These are phyloP conservation scores for Ascomycota sp. DNA, from an alignment of 2,329 filamentous ascomycete species.

Conservation along the genomic window DNA sequence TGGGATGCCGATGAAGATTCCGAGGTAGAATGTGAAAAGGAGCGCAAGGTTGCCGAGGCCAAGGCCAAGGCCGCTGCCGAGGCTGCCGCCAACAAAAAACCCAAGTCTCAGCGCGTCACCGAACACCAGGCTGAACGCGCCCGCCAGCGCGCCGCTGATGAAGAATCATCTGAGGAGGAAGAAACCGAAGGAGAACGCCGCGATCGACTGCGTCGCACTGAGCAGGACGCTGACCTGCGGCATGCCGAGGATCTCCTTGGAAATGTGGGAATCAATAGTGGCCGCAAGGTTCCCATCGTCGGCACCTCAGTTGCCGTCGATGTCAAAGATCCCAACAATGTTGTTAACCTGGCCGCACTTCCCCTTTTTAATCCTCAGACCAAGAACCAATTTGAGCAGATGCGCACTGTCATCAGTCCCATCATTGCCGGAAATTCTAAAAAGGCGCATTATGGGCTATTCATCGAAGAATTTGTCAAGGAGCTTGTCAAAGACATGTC, in stretches of 20 bases:
- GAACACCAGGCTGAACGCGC: conserved; percentile 49
- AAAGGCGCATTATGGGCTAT: conserved; percentile 78
- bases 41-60: conserved; percentile 62
- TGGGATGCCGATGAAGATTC: conserved; percentile 97
- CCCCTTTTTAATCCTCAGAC: conserved; percentile 76
- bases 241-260: conserved; percentile 87
- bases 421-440: conserved; percentile 55
- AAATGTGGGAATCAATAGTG: conserved; percentile 43
- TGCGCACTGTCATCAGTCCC: conserved; percentile 62
- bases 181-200: conserved; percentile 56
- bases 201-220: conserved; percentile 53
- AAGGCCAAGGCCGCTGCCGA: conserved; percentile 82
- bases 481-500: conserved; percentile 70
- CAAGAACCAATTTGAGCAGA: conserved; percentile 64
- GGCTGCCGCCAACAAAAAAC: conserved; percentile 78
- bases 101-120: conserved; percentile 67
- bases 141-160: conserved; percentile 27
- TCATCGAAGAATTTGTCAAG: conserved; percentile 81
- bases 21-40: conserved; percentile 91
- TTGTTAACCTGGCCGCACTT: conserved; percentile 62
- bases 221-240: conserved; percentile 73
- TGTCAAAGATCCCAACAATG: conserved; percentile 50
- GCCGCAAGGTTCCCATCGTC: conserved; percentile 46
- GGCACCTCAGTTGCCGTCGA: conserved; percentile 49
- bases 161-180: conserved; percentile 42